phyloP scores from a whole-genome alignment of 2,329 filamentous ascomycete genomes.

The Tolypocladium inflatum region DNA sequence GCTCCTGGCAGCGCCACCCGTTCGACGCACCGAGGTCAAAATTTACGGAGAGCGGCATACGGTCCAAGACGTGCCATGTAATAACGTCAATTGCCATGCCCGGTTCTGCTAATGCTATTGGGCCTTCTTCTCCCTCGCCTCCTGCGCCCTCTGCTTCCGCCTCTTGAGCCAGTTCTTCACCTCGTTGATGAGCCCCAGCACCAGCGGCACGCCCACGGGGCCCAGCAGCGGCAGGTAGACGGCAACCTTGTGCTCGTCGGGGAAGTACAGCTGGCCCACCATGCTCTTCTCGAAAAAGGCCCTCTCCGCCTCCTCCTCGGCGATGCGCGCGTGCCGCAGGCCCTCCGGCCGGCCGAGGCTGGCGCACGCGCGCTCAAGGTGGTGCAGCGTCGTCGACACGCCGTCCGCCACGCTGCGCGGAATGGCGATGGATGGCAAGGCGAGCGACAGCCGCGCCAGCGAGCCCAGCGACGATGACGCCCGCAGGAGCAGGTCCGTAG shows the following conservation, averaged over 20 bases:
- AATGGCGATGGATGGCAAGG: conserved; percentile 84
- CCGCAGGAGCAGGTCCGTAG: conserved; percentile 75
- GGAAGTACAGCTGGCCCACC: conserved; percentile 98
- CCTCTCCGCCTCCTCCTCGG: conserved; percentile 80
- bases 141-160: conserved; percentile 32
- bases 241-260: conserved; percentile 95
- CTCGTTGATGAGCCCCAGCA: conserved; percentile 80
- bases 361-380: conserved; percentile 68
- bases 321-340: conserved; percentile 70
- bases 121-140: conserved; percentile 12
- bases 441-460: conserved; percentile 73
- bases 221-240: conserved; percentile 90
- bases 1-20: not conserved
- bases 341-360: conserved; percentile 58
- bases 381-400: conserved; percentile 67
- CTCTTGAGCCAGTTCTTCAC: conserved; percentile 51
- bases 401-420: conserved; percentile 78
- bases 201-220: conserved; percentile 78
- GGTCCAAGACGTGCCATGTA: not conserved
- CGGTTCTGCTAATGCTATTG: not conserved
- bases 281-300: conserved; percentile 99
- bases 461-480: conserved; percentile 93
- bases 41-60: no score
- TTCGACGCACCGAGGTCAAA: not conserved
- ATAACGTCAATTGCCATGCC: not conserved